A percentile compares a stretch with the other conserved stretches of the same genome.
These are phyloP conservation scores for Exophiala bonariae DNA, from an alignment of 2,329 filamentous ascomycete genomes.

Conservation along the genomic window DNA sequence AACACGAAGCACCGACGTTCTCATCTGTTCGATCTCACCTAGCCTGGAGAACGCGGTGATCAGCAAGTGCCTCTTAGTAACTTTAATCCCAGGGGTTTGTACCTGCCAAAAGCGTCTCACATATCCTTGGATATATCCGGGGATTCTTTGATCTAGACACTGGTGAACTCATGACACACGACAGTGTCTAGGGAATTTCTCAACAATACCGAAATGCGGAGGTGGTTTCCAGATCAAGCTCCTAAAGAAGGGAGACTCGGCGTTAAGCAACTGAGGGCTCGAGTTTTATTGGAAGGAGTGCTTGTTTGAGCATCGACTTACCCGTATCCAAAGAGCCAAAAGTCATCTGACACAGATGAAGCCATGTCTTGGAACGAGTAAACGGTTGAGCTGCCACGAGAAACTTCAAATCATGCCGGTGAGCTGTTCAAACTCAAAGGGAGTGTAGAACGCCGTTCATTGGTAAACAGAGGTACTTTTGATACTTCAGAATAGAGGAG, in stretches of 20 bases:
- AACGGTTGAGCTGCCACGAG: too few species aligned
- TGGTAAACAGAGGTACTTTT: too few species aligned
- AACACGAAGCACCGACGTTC: background rate
- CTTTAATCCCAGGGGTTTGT: constrained; percentile 37
- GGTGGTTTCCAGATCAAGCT: constrained; percentile 98
- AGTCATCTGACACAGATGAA: constrained; percentile 54
- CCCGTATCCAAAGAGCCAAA: constrained; percentile 99
- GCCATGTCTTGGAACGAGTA: background rate
- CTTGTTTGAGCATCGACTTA: constrained; percentile 39
- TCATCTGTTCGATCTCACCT: constrained; percentile 21
- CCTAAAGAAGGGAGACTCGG: constrained; percentile 45
- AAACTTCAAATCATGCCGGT: too few species aligned
- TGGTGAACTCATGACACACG: background rate
- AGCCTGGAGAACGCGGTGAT: constrained; percentile 19
- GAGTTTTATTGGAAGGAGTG: background rate
- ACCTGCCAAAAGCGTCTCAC: constrained; percentile 98
- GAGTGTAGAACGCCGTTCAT: too few species aligned
- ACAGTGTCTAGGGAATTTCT: background rate
- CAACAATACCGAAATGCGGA: constrained; percentile 79
- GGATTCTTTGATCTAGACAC: constrained; percentile 71
- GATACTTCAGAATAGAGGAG: too few species aligned
- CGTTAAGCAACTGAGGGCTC: constrained; percentile 15
- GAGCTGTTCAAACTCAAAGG: too few species aligned
- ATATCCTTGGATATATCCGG: constrained; percentile 90
- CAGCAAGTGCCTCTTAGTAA: constrained; percentile 3